A percentile compares a stretch with the other conserved stretches of the same genome.
These are phyloP conservation scores for Aspergillus hancockii DNA, from an alignment of 495 filamentous ascomycete species.

Conservation along the genomic window DNA sequence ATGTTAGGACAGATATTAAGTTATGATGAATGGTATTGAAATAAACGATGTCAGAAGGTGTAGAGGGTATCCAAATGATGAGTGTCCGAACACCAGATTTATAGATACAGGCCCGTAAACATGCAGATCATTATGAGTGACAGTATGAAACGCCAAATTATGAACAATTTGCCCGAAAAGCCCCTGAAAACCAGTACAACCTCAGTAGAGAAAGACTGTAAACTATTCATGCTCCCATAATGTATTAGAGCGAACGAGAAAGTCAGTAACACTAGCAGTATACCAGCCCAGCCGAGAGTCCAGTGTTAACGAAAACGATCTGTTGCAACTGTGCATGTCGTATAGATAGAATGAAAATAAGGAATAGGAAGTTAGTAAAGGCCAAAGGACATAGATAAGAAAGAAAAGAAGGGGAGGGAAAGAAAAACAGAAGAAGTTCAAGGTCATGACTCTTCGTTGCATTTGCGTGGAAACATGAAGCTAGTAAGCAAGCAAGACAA, in stretches of 20 bases:
- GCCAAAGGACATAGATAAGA: slow-evolving; percentile 9
- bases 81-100: background rate
- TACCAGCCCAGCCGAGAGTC: background rate
- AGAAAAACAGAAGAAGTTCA: slow-evolving; percentile 24
- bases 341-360: background rate
- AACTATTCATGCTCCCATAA: background rate
- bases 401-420: slow-evolving; percentile 6
- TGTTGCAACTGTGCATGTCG: background rate
- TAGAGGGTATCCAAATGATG: background rate
- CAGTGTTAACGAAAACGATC: background rate
- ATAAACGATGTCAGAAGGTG: background rate
- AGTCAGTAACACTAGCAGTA: background rate
- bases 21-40: background rate
- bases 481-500: slow-evolving; percentile 21
- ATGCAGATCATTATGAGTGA: background rate
- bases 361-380: slow-evolving; percentile 6
- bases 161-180: background rate
- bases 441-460: slow-evolving; percentile 50
- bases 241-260: background rate
- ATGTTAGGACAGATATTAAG: background rate
- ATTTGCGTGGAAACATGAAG: slow-evolving; percentile 45
- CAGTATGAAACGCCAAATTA: background rate
- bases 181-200: background rate
- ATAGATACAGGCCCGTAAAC: background rate
- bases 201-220: background rate